Evolutionary conservation across 2,329 filamentous ascomycete species (phyloP).

Genomic region (Orbilia brochopaga): DNA sequence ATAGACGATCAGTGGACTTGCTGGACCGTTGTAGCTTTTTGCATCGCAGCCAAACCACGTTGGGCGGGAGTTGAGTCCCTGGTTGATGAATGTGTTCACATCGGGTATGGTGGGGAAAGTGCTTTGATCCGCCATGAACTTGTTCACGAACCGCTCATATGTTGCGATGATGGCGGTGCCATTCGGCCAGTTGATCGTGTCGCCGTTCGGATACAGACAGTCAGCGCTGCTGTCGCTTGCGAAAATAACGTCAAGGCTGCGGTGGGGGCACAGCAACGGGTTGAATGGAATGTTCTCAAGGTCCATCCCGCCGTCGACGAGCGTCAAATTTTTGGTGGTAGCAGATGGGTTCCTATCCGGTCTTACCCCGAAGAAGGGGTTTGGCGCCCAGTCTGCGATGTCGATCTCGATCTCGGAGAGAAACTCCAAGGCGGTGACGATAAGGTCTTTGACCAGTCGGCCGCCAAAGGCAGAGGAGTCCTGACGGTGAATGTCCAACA

Average conservation of each 20-base stretch:
- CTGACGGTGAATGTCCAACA: conserved; percentile 68
- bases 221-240: conserved; percentile 80
- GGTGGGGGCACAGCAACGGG: conserved; percentile 75
- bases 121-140: conserved; percentile 67
- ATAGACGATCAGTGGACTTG: conserved; percentile 77
- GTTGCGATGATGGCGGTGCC: conserved; percentile 76
- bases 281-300: conserved; percentile 79
- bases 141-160: conserved; percentile 67
- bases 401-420: conserved; percentile 70
- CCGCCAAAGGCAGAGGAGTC: conserved; percentile 59
- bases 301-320: conserved; percentile 81
- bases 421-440: conserved; percentile 63
- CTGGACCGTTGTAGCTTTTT: conserved; percentile 65
- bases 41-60: conserved; percentile 81
- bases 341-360: conserved; percentile 67
- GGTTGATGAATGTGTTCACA: conserved; percentile 77
- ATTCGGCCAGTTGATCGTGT: conserved; percentile 72
- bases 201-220: conserved; percentile 59
- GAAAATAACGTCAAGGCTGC: conserved; percentile 78
- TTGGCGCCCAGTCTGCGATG: conserved; percentile 75
- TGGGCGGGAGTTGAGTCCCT: conserved; percentile 74
- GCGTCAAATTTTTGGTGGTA: conserved; percentile 64
- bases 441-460: conserved; percentile 60
- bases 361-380: conserved; percentile 75
- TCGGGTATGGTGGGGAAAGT: conserved; percentile 75